Evolutionary conservation across 257 asterid species (phyloP), one percentile per base, ranked within the genome.

Genomic region (Salvia hispanica): DNA sequence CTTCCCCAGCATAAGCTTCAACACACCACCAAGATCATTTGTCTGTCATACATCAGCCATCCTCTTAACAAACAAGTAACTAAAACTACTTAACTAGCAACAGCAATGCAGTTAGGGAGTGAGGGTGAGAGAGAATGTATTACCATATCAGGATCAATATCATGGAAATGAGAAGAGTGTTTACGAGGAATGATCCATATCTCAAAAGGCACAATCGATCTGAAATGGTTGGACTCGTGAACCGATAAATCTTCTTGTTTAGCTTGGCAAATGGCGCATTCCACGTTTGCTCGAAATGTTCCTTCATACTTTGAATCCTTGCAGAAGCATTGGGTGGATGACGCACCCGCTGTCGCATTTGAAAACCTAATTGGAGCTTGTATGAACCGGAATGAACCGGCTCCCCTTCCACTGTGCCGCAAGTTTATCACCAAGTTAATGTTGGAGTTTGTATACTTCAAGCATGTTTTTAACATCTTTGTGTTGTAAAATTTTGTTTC

Each of bases 321-420:
- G 87, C 72, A 70, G 86, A 78, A 52, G 82, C 97, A 0, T 89
- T 74, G 33, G 91, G 82, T 47, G 99, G 96, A 71, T n/a, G n/a
- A n/a, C n/a, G n/a, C n/a, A n/a, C n/a, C n/a, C n/a, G n/a, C n/a
- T n/a, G n/a, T n/a, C n/a, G n/a, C n/a, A n/a, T n/a, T n/a, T n/a
- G n/a, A n/a, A n/a, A n/a, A n/a, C n/a, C n/a, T n/a, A n/a, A n/a
- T n/a, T n/a, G n/a, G n/a, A n/a, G n/a, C n/a, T n/a, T n/a, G n/a
- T n/a, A n/a, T 95, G 96, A 78, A 93, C 90, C 3, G 99, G 97
- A 73, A 90, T 84, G 82, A 88, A 90, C 96, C 95, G 12, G 77
- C 76, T 33, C 99, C 99, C 74, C 85, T 34, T 65, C 96, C 89
- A 62, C 95, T 85, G 52, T 81, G 94, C 99, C 88, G 87, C 90